phyloP scores from a whole-genome alignment of 2,329 filamentous ascomycete genomes.

The Lecanicillium sp. region DNA sequence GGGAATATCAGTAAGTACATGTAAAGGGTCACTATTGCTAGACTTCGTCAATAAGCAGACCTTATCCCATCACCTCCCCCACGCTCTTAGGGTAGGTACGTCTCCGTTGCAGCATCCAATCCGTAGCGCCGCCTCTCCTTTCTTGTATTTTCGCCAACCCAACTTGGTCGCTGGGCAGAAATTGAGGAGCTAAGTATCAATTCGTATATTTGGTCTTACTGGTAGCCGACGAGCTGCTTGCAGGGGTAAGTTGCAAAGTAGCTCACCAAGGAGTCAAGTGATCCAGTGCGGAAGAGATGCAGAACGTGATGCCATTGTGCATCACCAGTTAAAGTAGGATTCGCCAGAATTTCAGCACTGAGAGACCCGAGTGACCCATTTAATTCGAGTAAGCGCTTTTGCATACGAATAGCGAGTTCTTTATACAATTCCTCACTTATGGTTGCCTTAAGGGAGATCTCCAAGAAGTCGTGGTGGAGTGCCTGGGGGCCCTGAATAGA shows the following conservation, averaged over 20 bases:
- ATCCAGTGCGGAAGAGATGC: conserved; percentile 1
- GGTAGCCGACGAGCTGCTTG: background rate
- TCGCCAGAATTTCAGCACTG: conserved; percentile 1
- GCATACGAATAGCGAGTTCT: conserved; percentile 1
- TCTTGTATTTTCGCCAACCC: too few species aligned
- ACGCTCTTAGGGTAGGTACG: too few species aligned
- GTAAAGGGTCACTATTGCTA: too few species aligned
- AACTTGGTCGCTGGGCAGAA: too few species aligned
- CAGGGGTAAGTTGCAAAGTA: conserved; percentile 1
- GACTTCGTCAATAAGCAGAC: too few species aligned
- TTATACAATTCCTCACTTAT: conserved; percentile 1
- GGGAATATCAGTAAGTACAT: too few species aligned
- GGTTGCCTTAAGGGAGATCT: background rate
- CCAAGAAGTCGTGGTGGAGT: background rate
- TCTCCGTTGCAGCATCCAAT: too few species aligned
- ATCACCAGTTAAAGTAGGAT: background rate
- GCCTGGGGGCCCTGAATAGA: conserved; percentile 1
- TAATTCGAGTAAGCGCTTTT: background rate
- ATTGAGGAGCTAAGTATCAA: too few species aligned
- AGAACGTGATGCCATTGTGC: conserved; percentile 1
- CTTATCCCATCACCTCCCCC: too few species aligned
- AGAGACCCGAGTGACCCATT: background rate
- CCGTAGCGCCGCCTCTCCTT: too few species aligned
- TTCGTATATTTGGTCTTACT: too few species aligned
- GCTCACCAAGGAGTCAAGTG: background rate